phyloP scores from a whole-genome alignment of 169 alveolate species.

The Plasmodium yoelii region DNA sequence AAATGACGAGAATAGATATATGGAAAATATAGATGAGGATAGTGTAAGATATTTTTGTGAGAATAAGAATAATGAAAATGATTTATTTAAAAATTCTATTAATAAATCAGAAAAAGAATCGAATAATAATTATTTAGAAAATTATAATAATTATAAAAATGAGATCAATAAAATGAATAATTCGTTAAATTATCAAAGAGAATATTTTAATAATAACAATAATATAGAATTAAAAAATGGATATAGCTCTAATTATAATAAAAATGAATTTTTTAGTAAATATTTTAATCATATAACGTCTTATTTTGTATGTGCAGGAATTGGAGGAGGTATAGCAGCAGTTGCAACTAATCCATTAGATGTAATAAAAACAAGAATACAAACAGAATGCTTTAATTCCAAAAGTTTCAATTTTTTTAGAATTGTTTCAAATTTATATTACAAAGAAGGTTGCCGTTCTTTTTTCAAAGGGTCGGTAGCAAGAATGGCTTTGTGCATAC shows the following conservation, averaged over 20 bases:
- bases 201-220: conserved; percentile 4
- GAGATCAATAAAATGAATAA: conserved; percentile 5
- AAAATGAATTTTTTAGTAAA: conserved; percentile 58
- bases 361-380: conserved; percentile 96
- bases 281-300: conserved; percentile 77
- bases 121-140: conserved; percentile 26
- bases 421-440: conserved; percentile 81
- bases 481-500: conserved; percentile 91
- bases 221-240: conserved; percentile 54
- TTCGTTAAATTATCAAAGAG: conserved; percentile 11
- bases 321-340: conserved; percentile 97
- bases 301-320: conserved; percentile 91
- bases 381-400: conserved; percentile 91
- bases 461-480: conserved; percentile 93
- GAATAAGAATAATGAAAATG: neutral
- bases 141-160: conserved; percentile 1
- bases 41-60: conserved; percentile 1
- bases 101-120: conserved; percentile 41
- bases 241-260: conserved; percentile 32
- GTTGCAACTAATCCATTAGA: conserved; percentile 96
- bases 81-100: conserved; percentile 19
- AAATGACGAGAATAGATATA: conserved; percentile 1
- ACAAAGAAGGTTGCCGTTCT: conserved; percentile 90
- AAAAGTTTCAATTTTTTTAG: conserved; percentile 77
- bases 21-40: neutral